Conservation (phyloP, 495 filamentous ascomycete species). For the Xylaria flabelliformis region DNA sequence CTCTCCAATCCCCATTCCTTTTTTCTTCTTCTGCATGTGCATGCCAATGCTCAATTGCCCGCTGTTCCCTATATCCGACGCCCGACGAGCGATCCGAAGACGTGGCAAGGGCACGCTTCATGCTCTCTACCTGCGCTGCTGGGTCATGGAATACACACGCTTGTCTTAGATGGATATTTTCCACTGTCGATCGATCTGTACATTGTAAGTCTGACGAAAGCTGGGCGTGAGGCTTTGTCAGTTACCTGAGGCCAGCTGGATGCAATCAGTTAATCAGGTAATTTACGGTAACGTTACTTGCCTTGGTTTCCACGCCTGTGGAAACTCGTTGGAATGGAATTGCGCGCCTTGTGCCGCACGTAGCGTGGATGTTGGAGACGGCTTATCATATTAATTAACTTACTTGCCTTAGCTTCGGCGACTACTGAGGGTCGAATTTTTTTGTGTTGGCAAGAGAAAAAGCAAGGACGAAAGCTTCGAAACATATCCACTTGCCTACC, state of each 20-base stretch:
- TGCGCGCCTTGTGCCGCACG: constrained; percentile 2
- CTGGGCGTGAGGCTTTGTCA: not conserved
- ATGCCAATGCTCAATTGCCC: not conserved
- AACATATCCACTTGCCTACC: constrained; percentile 18
- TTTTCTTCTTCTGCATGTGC: not conserved
- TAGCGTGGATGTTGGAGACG: constrained; percentile 21
- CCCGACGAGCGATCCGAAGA: not conserved
- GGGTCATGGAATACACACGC: not conserved
- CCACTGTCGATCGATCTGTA: not conserved
- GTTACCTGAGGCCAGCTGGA: not conserved
- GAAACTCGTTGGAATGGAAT: not conserved
- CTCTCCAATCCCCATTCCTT: constrained; percentile 2
- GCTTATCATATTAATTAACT: constrained; percentile 26
- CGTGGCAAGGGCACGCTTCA: not conserved
- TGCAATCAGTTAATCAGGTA: not conserved
- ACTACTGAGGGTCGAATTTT: constrained; percentile 6
- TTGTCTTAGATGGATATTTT: not conserved
- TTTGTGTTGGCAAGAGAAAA: constrained; percentile 4
- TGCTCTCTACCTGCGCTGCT: not conserved
- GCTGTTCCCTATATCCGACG: not conserved
- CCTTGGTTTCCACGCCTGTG: not conserved
- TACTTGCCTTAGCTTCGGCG: constrained; percentile 9
- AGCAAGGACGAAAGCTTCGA: not conserved
- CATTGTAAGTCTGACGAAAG: constrained; percentile 2
- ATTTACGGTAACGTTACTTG: constrained; percentile 13